phyloP scores from a whole-genome alignment of 345 rosid genomes.

The Sisymbrium irio region DNA sequence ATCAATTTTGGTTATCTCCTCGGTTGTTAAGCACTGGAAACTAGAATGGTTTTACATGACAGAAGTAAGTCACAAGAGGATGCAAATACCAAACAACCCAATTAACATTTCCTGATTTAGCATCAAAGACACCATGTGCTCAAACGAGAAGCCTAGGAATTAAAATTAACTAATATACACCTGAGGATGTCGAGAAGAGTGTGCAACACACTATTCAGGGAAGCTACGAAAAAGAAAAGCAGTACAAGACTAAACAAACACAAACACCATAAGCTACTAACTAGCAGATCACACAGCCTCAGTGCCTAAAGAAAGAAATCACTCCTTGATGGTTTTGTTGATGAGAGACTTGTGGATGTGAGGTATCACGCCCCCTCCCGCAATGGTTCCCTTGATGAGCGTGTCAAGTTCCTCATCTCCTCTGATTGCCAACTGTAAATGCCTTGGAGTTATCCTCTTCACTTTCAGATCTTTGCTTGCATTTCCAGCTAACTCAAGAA shows the following conservation, averaged over 20 bases:
- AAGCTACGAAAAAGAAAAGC: conserved; percentile 6
- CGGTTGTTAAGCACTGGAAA: not conserved
- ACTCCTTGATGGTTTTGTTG: conserved; percentile 78
- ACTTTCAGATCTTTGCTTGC: conserved; percentile 83
- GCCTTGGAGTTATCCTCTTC: conserved; percentile 69
- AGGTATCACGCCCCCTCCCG: conserved; percentile 85
- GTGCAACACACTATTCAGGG: conserved; percentile 3
- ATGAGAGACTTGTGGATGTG: conserved; percentile 91
- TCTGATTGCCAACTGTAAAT: conserved; percentile 58
- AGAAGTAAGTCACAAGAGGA: not conserved
- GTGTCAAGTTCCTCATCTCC: conserved; percentile 69
- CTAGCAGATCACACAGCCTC: conserved; percentile 1
- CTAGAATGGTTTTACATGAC: not conserved
- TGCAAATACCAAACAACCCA: not conserved
- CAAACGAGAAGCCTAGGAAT: conserved; percentile 23
- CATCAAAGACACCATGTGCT: conserved; percentile 10
- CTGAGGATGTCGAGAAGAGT: conserved; percentile 20
- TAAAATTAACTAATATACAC: conserved; percentile 31
- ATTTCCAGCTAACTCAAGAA: conserved; percentile 73
- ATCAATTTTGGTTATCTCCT: not conserved
- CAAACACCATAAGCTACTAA: conserved; percentile 21
- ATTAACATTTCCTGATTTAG: not conserved
- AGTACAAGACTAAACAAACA: conserved; percentile 22
- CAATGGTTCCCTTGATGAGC: conserved; percentile 76
- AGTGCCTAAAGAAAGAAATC: conserved; percentile 22